These are phyloP conservation scores for Arctium minus DNA, from an alignment of 129 eudicot genomes.

Conservation along the genomic window DNA sequence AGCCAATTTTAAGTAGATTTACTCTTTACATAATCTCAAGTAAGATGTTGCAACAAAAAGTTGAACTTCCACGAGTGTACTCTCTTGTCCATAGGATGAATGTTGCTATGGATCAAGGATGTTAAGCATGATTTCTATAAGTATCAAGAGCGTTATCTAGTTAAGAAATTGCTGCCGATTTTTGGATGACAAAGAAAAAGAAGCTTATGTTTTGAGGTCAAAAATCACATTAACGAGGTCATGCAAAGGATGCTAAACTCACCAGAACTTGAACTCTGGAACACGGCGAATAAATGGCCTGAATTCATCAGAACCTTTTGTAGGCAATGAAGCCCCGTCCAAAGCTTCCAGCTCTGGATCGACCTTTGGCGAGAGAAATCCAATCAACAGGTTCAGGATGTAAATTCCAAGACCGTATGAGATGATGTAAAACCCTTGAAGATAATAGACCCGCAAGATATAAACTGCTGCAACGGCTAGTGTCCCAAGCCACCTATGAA, in stretches of 20 bases:
- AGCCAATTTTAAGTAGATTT: background rate
- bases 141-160: background rate
- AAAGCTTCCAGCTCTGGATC: constrained; percentile 53
- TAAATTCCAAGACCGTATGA: constrained; percentile 52
- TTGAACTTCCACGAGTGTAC: too few species aligned
- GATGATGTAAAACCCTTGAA: constrained; percentile 46
- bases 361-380: constrained; percentile 50
- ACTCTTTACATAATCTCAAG: too few species aligned
- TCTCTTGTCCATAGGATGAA: too few species aligned
- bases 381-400: constrained; percentile 47
- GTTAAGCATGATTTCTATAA: too few species aligned
- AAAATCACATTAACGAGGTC: background rate
- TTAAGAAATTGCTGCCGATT: background rate
- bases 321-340: constrained; percentile 44
- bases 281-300: constrained; percentile 51
- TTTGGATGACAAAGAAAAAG: background rate
- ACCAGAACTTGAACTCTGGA: constrained; percentile 58
- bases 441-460: constrained; percentile 38
- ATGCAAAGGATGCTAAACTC: constrained; percentile 3
- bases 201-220: background rate
- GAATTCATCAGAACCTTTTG: constrained; percentile 44
- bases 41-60: too few species aligned
- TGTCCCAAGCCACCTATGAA: constrained; percentile 55
- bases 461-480: constrained; percentile 36
- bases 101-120: too few species aligned